phyloP scores from a whole-genome alignment of 1,284 basidiomycete genomes.

The Neolentinus lepideus region DNA sequence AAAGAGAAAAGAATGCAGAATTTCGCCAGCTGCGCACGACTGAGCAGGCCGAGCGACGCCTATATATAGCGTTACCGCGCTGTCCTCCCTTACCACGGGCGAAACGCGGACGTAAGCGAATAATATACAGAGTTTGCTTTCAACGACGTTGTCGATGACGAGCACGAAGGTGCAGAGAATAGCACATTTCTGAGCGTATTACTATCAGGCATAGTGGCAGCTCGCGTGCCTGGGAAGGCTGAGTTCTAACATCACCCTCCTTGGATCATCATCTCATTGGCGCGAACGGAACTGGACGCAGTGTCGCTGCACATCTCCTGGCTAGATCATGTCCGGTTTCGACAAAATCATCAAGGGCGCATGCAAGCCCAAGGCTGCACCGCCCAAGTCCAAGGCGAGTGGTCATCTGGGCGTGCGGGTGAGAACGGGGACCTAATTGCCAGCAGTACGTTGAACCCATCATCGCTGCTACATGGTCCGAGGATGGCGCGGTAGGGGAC shows the following conservation, averaged over 20 bases:
- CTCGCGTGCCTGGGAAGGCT: background rate
- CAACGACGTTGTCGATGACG: background rate
- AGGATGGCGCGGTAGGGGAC: conserved; percentile 88
- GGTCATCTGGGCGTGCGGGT: background rate
- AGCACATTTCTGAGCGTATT: too few relatives aligned
- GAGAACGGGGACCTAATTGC: conserved; percentile 6
- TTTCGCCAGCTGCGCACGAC: background rate
- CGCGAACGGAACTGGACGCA: background rate
- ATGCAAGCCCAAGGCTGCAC: conserved; percentile 90
- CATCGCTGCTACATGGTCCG: conserved; percentile 89
- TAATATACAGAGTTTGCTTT: background rate
- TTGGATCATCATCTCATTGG: background rate
- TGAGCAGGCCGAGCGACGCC: background rate
- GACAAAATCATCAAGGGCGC: conserved; percentile 89
- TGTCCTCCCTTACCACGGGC: too few relatives aligned
- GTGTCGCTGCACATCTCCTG: conserved; percentile 3
- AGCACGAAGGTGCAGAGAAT: too few relatives aligned
- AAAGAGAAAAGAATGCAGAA: background rate
- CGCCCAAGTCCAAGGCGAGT: conserved; percentile 85
- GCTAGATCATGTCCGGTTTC: conserved; percentile 57
- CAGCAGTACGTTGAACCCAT: conserved; percentile 81
- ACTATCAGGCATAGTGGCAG: background rate
- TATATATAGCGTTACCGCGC: background rate
- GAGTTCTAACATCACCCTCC: background rate
- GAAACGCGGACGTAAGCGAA: background rate